Evolutionary conservation across 2,329 filamentous ascomycete species (phyloP).

Genomic region (Fusarium algeriense): DNA sequence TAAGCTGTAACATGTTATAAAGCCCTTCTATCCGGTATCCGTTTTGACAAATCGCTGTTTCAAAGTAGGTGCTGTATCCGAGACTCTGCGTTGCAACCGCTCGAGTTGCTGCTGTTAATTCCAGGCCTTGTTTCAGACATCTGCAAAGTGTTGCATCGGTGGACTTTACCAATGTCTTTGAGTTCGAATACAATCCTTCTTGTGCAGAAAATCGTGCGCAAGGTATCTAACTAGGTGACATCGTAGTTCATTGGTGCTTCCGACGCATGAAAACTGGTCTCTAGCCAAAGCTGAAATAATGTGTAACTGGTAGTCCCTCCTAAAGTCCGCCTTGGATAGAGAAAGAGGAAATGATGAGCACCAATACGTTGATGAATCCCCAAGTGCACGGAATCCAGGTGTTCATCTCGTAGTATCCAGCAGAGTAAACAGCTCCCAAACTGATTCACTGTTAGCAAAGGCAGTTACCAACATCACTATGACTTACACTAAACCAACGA

Average conservation of each 20-base stretch:
- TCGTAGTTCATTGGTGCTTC: neutral
- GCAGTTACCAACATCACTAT: neutral
- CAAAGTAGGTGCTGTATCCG: neutral
- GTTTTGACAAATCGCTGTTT: neutral
- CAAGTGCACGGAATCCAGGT: conserved; percentile 94
- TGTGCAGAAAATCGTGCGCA: neutral
- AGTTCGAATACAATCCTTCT: neutral
- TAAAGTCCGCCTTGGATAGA: conserved; percentile 91
- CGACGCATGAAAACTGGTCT: neutral
- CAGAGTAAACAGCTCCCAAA: conserved; percentile 82
- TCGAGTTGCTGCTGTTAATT: neutral
- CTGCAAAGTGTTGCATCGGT: neutral
- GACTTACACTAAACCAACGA: conserved; percentile 82
- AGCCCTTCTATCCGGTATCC: neutral
- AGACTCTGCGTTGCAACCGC: neutral
- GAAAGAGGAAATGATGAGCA: conserved; percentile 88
- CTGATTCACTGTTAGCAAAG: conserved; percentile 56
- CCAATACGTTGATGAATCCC: conserved; percentile 85
- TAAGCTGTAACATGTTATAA: neutral
- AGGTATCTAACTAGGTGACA: neutral
- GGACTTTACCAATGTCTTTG: neutral
- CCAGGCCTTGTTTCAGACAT: neutral
- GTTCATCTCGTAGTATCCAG: conserved; percentile 89
- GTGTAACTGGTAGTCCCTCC: conserved; percentile 41
- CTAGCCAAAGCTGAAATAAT: neutral